These are phyloP conservation scores for Penicillium sclerotiorum DNA, from an alignment of 2,329 filamentous ascomycete genomes.

Conservation along the genomic window DNA sequence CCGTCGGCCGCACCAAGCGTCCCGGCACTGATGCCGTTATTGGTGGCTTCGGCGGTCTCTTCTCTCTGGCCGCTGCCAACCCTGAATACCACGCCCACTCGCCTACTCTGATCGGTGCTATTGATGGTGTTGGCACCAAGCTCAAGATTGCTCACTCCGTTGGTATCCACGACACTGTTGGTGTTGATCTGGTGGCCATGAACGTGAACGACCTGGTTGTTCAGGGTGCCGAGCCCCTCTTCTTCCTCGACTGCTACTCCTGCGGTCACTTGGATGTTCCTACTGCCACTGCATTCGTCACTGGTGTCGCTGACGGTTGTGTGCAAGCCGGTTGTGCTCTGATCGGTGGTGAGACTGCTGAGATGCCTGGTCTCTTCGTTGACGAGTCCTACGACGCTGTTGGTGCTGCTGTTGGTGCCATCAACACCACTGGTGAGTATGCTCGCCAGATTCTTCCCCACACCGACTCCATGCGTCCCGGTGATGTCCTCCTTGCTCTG, in stretches of 20 bases:
- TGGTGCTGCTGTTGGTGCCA: constrained; percentile 84
- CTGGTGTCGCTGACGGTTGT: constrained; percentile 87
- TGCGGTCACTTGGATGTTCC: constrained; percentile 83
- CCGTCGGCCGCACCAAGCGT: constrained; percentile 80
- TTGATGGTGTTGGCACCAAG: constrained; percentile 96
- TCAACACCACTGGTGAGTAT: constrained; percentile 57
- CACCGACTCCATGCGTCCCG: constrained; percentile 72
- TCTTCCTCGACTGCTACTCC: constrained; percentile 98
- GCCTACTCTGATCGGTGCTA: constrained; percentile 87
- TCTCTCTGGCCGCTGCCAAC: constrained; percentile 67
- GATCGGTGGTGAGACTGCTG: constrained; percentile 95
- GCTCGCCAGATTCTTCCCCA: constrained; percentile 71
- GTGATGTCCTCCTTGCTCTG: constrained; percentile 84
- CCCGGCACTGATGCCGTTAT: constrained; percentile 91
- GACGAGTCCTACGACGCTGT: constrained; percentile 90
- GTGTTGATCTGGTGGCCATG: constrained; percentile 97
- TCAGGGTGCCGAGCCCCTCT: constrained; percentile 89
- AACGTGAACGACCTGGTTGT: constrained; percentile 98
- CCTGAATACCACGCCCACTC: constrained; percentile 75
- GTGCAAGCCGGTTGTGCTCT: constrained; percentile 82
- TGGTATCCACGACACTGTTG: constrained; percentile 89
- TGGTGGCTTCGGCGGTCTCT: constrained; percentile 89
- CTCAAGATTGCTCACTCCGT: constrained; percentile 92
- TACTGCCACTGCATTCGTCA: constrained; percentile 80
- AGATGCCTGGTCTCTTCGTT: constrained; percentile 95